Evolutionary conservation across 2,329 filamentous ascomycete genomes (phyloP), one percentile per base, ranked within the genome.

Genomic region (Xylaria polymorpha): DNA sequence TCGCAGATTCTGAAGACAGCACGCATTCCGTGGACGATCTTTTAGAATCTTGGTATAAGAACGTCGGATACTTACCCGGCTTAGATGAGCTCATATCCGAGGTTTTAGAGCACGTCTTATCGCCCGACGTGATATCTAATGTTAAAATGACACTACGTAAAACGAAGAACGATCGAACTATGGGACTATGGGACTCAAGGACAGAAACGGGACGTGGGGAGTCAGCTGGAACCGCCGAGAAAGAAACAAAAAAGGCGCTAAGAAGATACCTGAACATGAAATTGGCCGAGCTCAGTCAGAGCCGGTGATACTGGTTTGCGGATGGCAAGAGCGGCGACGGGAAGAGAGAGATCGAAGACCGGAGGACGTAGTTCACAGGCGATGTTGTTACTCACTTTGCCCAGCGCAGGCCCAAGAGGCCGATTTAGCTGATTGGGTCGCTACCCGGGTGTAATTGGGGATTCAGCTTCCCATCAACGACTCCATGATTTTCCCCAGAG

Each of bases 101-200:
- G n/a, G 14, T 63, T n/a, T 57, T 63, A n/a, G 61, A 39, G 51
- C 61, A 56, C 14, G 39, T 63, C 61, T 41, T 63, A 63, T 63
- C 61, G 29, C 51, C 61, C 29, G 6, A 4, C 61, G 29, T 14
- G 25, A 63, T 56, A n/a, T 56, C 61, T 37, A 20, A 14, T 37
- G 18, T 63, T 39, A 63, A 56, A 15, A 50, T 7, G 43, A 32
- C 50, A 32, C 14, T 64, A 1, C 41, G 20, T 37, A 64, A 15
- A 64, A 15, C 61, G 4, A 41, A 50, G 14, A 15, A 1, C 29
- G 32, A 64, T 57, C 53, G n/a, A n/a, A n/a, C n/a, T n/a, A n/a
- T n/a, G n/a, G n/a, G 32, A 32, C 43, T 39, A 4, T 50, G 12
- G 61, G 61, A 41, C 61, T 64, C 43, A 41, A 64, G 4, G 41